These are phyloP conservation scores for Paramecium pentaurelia DNA, from an alignment of 73 alveolate species.

Conservation along the genomic window DNA sequence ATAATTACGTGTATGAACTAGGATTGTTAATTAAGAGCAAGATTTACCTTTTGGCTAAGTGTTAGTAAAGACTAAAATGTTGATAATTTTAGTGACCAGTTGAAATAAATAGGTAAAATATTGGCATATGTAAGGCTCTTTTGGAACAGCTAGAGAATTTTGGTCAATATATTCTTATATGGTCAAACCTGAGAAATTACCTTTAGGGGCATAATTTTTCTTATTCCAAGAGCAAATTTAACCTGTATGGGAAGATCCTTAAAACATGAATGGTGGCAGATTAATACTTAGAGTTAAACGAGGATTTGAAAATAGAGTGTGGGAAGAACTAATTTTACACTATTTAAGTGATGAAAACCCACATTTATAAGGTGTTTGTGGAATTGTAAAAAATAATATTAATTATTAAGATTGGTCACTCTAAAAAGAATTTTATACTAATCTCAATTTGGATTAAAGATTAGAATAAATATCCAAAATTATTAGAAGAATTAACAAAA, in stretches of 20 bases:
- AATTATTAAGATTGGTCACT: background rate
- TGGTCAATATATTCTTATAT: conserved; percentile 82
- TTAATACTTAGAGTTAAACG: conserved; percentile 72
- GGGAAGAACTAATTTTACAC: conserved; percentile 81
- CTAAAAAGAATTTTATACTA: background rate
- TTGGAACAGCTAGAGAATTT: conserved; percentile 66
- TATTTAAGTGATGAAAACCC: conserved; percentile 7
- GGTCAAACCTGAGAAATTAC: conserved; percentile 78
- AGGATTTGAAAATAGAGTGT: conserved; percentile 77
- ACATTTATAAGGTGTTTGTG: background rate
- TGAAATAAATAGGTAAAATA: background rate
- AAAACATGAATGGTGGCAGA: conserved; percentile 84
- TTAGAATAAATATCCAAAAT: background rate
- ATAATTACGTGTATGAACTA: conserved; percentile 10
- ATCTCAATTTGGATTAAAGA: conserved; percentile 39
- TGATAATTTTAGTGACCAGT: background rate
- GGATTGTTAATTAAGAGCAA: background rate
- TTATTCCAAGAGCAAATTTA: conserved; percentile 78
- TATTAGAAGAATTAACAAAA: background rate
- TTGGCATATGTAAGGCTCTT: background rate
- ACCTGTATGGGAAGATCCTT: conserved; percentile 92
- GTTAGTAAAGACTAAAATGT: background rate
- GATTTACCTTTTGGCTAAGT: background rate
- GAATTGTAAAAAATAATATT: background rate
- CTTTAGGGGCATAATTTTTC: conserved; percentile 74